A percentile compares a stretch with the other conserved stretches of the same genome.
Conservation (phyloP, 495 filamentous ascomycete genomes). For the Xylaria curta region DNA sequence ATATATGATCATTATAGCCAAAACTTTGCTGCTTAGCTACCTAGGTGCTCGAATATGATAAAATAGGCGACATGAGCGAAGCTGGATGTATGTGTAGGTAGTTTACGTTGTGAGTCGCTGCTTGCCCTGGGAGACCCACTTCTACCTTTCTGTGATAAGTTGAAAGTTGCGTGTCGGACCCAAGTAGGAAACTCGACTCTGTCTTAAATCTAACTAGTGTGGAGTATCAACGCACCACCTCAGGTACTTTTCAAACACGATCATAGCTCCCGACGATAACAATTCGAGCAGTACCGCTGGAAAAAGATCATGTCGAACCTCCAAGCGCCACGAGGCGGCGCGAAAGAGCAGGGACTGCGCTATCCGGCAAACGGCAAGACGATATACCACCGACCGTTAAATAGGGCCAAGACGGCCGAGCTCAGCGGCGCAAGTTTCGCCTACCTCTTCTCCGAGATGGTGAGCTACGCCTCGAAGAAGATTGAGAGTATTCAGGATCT, state of each 20-base stretch:
- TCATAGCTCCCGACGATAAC: slow-evolving; percentile 2
- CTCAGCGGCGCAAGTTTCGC: slow-evolving; percentile 92
- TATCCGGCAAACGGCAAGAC: slow-evolving; percentile 96
- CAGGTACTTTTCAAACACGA: not conserved
- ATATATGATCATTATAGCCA: too few species aligned
- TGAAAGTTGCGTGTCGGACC: too few species aligned
- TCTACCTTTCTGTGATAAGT: too few species aligned
- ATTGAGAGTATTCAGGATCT: slow-evolving; percentile 92
- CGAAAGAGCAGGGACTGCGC: slow-evolving; percentile 69
- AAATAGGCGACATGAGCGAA: too few species aligned
- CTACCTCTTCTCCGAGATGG: slow-evolving; percentile 96
- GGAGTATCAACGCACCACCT: too few species aligned
- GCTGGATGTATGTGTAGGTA: too few species aligned
- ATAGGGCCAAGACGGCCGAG: slow-evolving; percentile 84
- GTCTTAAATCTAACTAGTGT: too few species aligned
- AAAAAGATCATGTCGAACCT: slow-evolving; percentile 44
- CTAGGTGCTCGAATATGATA: too few species aligned
- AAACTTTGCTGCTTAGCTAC: too few species aligned
- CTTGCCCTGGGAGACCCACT: too few species aligned
- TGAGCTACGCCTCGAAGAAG: slow-evolving; percentile 87
- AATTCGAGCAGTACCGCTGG: not conserved
- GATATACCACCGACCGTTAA: slow-evolving; percentile 95
- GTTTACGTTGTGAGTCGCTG: too few species aligned
- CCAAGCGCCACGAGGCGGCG: slow-evolving; percentile 46
- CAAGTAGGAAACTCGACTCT: too few species aligned